Conservation (phyloP, 164 flowering plant species). For the Euptelea pleiosperma region DNA sequence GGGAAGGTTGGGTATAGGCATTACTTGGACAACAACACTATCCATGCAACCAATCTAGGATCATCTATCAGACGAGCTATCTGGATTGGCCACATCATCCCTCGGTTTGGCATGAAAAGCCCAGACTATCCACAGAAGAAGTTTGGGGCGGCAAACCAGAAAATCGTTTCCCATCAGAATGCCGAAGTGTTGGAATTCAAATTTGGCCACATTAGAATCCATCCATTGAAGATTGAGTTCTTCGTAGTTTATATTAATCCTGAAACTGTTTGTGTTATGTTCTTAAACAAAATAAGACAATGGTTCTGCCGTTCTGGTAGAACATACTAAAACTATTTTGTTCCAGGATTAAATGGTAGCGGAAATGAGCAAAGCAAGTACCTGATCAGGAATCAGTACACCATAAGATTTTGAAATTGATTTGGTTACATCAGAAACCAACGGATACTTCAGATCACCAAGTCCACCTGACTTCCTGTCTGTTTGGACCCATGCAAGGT, state of each 20-base stretch:
- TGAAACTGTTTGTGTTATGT: not conserved
- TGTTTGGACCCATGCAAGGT: slow-evolving; percentile 99
- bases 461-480: slow-evolving; percentile 98
- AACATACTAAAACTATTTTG: too few relatives aligned
- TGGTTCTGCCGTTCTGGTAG: not conserved
- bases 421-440: slow-evolving; percentile 91
- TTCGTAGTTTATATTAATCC: not conserved
- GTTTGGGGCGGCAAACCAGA: too few relatives aligned
- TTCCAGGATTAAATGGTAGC: too few relatives aligned
- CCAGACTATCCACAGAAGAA: too few relatives aligned
- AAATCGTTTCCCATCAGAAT: too few relatives aligned
- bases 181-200: too few relatives aligned
- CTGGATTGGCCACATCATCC: too few relatives aligned
- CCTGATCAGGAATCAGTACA: slow-evolving; percentile 94
- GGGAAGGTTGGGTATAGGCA: too few relatives aligned
- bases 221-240: not conserved
- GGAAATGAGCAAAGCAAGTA: slow-evolving; percentile 21
- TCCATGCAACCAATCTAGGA: too few relatives aligned
- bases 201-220: not conserved
- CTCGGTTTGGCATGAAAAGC: too few relatives aligned
- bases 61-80: too few relatives aligned
- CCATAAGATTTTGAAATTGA: slow-evolving; percentile 77
- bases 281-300: not conserved
- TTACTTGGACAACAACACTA: too few relatives aligned
- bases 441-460: slow-evolving; percentile 94